These are phyloP conservation scores for Lanmaoa pseudosensibilis DNA, from an alignment of 768 basidiomycete genomes.

Conservation along the genomic window DNA sequence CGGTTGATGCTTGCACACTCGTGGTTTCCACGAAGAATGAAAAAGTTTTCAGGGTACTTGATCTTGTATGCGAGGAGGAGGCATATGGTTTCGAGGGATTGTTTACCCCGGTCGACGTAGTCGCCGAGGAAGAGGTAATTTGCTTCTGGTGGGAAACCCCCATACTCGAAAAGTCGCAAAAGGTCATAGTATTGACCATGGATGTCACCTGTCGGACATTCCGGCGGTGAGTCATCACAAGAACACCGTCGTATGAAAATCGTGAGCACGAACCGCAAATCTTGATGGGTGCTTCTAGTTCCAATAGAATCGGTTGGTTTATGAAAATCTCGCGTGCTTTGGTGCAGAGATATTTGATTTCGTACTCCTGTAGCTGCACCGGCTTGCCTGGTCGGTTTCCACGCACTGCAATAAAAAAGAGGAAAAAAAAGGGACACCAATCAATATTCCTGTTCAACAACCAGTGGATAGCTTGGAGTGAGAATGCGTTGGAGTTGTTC, in stretches of 20 bases:
- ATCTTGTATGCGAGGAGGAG: constrained; percentile 99
- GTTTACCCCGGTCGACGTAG: constrained; percentile 99
- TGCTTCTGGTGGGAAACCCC: constrained; percentile 98
- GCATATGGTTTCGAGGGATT: constrained; percentile 99
- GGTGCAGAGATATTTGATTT: constrained; percentile 99
- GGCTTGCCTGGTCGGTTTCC: constrained; percentile 99
- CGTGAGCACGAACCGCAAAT: constrained; percentile 79
- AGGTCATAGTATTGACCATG: constrained; percentile 99
- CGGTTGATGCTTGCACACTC: constrained; percentile 99
- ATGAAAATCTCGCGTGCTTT: constrained; percentile 99
- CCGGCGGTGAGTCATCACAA: constrained; percentile 23
- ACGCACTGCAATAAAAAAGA: constrained; percentile 61
- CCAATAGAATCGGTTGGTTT: constrained; percentile 95
- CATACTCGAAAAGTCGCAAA: constrained; percentile 96
- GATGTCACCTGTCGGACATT: constrained; percentile 75
- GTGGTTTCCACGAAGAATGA: constrained; percentile 98
- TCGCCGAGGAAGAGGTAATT: constrained; percentile 99
- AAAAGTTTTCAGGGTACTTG: constrained; percentile 99
- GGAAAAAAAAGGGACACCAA: constrained; percentile 6
- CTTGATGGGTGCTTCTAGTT: constrained; percentile 99
- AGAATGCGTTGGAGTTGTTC: neutral
- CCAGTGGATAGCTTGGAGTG: neutral
- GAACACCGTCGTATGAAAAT: constrained; percentile 4
- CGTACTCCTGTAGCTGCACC: constrained; percentile 96
- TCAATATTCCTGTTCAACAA: constrained; percentile 19